These are phyloP conservation scores for Halophytophthora polymorphica DNA, from an alignment of 352 stramenopile genomes.

Conservation along the genomic window DNA sequence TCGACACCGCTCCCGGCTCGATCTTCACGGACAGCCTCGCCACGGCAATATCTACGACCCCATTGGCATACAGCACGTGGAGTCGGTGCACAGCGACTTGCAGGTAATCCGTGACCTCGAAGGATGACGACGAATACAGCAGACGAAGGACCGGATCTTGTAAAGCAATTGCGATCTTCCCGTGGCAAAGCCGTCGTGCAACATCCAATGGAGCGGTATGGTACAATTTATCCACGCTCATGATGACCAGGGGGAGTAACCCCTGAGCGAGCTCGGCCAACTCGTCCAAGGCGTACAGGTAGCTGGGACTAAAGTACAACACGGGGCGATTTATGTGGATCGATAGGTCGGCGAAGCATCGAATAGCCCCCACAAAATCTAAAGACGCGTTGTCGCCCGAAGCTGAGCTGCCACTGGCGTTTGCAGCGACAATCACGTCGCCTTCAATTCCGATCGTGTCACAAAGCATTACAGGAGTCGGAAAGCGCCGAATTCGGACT, in stretches of 20 bases:
- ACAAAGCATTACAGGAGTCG: conserved; percentile 44
- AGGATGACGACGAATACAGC: conserved; percentile 40
- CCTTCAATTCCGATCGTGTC: conserved; percentile 30
- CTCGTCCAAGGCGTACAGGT: conserved; percentile 54
- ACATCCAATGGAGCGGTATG: conserved; percentile 51
- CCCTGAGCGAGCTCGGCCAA: conserved; percentile 26
- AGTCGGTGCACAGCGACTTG: conserved; percentile 39
- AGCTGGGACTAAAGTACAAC: conserved; percentile 52
- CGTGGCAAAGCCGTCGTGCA: conserved; percentile 51
- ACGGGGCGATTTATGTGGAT: conserved; percentile 31
- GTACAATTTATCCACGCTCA: conserved; percentile 44
- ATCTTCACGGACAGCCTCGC: conserved; percentile 55
- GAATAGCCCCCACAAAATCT: conserved; percentile 26
- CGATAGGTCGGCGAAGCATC: conserved; percentile 41
- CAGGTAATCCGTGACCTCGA: conserved; percentile 52
- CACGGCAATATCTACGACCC: conserved; percentile 35
- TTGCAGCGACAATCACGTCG: conserved; percentile 30
- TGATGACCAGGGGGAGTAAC: conserved; percentile 37
- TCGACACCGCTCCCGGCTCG: conserved; percentile 58
- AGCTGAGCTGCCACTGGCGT: conserved; percentile 8
- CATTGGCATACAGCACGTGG: conserved; percentile 28
- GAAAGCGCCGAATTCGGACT: conserved; percentile 46
- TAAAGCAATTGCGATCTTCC: conserved; percentile 34
- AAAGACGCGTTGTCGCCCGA: conserved; percentile 3
- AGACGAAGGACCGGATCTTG: conserved; percentile 45